A percentile compares a stretch with the other conserved stretches of the same genome.
phyloP scores from a whole-genome alignment of 2,329 filamentous ascomycete species.

The Neurospora sp. region DNA sequence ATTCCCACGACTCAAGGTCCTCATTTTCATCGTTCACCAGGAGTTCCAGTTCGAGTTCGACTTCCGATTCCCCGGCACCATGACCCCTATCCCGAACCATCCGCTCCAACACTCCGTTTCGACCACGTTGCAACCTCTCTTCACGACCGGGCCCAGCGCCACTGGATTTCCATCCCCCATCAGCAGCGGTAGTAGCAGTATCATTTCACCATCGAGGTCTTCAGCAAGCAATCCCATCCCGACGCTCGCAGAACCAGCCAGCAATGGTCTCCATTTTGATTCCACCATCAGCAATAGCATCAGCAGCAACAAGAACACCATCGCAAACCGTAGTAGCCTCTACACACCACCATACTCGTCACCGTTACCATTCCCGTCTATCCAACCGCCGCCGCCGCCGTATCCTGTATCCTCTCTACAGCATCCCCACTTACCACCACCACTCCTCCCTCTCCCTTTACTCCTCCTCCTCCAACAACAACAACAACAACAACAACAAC shows the following conservation, averaged over 20 bases:
- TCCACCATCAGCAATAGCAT: neutral
- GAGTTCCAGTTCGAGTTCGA: slow-evolving; percentile 37
- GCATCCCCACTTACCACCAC: neutral
- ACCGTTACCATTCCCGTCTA: neutral
- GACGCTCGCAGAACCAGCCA: neutral
- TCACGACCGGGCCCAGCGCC: neutral
- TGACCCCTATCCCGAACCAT: slow-evolving; percentile 12
- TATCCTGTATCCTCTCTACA: neutral
- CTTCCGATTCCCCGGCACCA: slow-evolving; percentile 18
- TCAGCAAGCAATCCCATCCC: neutral
- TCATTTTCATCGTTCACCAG: slow-evolving; percentile 38
- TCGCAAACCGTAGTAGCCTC: neutral
- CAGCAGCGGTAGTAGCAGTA: slow-evolving; percentile 1
- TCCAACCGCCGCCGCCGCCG: neutral
- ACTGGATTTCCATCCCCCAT: slow-evolving; percentile 2
- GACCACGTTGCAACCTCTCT: neutral
- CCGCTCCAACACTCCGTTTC: neutral
- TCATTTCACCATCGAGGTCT: neutral
- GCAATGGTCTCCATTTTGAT: neutral
- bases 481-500: neutral
- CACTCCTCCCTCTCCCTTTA: neutral
- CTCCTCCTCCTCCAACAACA: neutral
- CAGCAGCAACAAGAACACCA: neutral
- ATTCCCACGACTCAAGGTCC: slow-evolving; percentile 29
- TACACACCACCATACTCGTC: neutral